phyloP scores from a whole-genome alignment of 441 rosid genomes.

The Pelargonium fulgidum region DNA sequence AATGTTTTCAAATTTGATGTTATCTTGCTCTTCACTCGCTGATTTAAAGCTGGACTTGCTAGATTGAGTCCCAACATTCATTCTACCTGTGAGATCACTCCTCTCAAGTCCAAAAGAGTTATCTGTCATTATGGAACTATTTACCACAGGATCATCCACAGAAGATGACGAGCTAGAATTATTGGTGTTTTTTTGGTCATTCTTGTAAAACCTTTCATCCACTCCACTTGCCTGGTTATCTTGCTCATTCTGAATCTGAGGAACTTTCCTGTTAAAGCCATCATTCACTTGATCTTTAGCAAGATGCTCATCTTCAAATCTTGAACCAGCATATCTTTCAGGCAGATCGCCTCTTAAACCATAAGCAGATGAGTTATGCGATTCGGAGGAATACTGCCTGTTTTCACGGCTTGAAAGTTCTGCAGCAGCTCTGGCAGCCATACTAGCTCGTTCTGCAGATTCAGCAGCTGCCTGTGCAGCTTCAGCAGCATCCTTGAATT shows the following conservation, averaged over 20 bases:
- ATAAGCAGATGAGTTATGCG: slow-evolving; percentile 31
- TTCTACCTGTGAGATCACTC: slow-evolving; percentile 29
- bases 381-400: slow-evolving; percentile 40
- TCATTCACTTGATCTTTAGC: slow-evolving; percentile 29
- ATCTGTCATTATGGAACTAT: slow-evolving; percentile 23
- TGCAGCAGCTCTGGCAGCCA: slow-evolving; percentile 94
- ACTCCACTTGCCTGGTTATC: slow-evolving; percentile 27
- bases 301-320: slow-evolving; percentile 27
- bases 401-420: slow-evolving; percentile 66
- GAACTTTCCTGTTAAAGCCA: slow-evolving; percentile 27
- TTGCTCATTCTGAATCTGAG: slow-evolving; percentile 29
- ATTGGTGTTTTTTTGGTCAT: slow-evolving; percentile 21
- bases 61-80: slow-evolving; percentile 32
- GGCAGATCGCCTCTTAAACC: slow-evolving; percentile 34
- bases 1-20: slow-evolving; percentile 19
- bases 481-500: slow-evolving; percentile 73
- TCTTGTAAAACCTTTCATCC: slow-evolving; percentile 25
- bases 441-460: slow-evolving; percentile 90
- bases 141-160: slow-evolving; percentile 22
- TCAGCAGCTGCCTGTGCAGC: slow-evolving; percentile 97
- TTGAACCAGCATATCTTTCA: slow-evolving; percentile 27
- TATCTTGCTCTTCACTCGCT: slow-evolving; percentile 23
- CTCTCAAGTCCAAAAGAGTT: slow-evolving; percentile 28
- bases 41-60: slow-evolving; percentile 31
- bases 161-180: slow-evolving; percentile 23